phyloP scores from a whole-genome alignment of 495 filamentous ascomycete species.

The Pyrenopolyporus hunteri region DNA sequence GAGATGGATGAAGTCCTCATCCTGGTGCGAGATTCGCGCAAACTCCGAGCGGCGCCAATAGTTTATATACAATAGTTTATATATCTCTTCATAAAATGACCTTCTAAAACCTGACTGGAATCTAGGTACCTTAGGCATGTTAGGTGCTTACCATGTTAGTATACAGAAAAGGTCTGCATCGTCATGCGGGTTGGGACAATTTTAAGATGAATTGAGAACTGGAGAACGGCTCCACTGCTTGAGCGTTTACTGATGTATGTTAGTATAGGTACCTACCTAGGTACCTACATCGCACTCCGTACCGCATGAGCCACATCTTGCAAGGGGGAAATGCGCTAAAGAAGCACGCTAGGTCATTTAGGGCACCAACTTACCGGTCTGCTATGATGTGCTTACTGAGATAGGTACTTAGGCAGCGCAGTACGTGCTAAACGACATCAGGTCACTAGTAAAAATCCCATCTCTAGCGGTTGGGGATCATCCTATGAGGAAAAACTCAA shows the following conservation, averaged over 20 bases:
- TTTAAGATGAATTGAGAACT: not conserved
- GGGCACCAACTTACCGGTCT: conserved; percentile 9
- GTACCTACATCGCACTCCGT: too few relatives aligned
- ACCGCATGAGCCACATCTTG: conserved; percentile 20
- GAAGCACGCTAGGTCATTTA: conserved; percentile 16
- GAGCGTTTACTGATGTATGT: too few relatives aligned
- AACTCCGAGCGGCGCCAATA: not conserved
- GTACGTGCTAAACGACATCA: conserved; percentile 17
- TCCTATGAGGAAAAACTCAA: conserved; percentile 33
- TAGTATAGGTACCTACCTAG: too few relatives aligned
- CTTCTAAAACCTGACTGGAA: too few relatives aligned
- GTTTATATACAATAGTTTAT: too few relatives aligned
- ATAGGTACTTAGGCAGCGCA: not conserved
- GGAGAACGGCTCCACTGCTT: not conserved
- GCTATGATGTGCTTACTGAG: not conserved
- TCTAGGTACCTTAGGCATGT: too few relatives aligned
- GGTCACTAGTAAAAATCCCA: conserved; percentile 24
- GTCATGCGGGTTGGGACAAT: not conserved
- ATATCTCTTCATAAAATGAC: too few relatives aligned
- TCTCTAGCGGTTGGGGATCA: conserved; percentile 33
- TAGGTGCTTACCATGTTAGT: too few relatives aligned
- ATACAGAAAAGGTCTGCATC: not conserved
- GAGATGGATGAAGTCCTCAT: not conserved
- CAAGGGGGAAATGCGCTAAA: conserved; percentile 4
- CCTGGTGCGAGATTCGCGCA: not conserved